Conservation (phyloP, 2,329 filamentous ascomycete species). For the Talaromyces funiculosus region DNA sequence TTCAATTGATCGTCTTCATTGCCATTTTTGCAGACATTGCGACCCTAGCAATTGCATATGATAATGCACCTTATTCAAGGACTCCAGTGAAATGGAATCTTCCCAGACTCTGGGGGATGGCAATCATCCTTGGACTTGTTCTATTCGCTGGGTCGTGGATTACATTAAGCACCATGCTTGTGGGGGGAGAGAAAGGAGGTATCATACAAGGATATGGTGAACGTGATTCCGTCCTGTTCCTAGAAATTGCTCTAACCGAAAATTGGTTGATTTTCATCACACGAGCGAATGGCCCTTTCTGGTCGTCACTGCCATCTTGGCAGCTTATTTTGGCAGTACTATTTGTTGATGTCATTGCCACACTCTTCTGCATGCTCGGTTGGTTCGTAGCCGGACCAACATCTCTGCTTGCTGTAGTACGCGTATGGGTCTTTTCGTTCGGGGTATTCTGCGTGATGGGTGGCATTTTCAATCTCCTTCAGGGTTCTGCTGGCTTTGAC, state of each 20-base stretch:
- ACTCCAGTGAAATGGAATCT: constrained; percentile 92
- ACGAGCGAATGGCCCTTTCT: constrained; percentile 86
- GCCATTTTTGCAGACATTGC: constrained; percentile 92
- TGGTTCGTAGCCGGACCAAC: constrained; percentile 68
- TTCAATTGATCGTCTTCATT: constrained; percentile 86
- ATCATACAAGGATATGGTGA: constrained; percentile 86
- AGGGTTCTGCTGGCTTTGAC: constrained; percentile 75
- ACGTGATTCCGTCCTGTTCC: constrained; percentile 76
- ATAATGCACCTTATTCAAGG: constrained; percentile 82
- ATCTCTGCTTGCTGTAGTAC: constrained; percentile 75
- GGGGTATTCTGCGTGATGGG: constrained; percentile 82
- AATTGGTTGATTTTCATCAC: constrained; percentile 98
- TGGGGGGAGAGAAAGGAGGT: constrained; percentile 62
- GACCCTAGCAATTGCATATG: constrained; percentile 86
- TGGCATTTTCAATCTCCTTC: constrained; percentile 72
- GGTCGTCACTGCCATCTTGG: constrained; percentile 84
- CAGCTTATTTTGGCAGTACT: constrained; percentile 73
- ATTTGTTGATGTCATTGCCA: constrained; percentile 75
- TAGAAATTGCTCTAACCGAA: constrained; percentile 84
- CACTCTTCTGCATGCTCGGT: constrained; percentile 79
- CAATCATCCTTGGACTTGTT: constrained; percentile 72
- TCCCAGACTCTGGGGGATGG: constrained; percentile 91
- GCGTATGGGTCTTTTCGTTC: constrained; percentile 88
- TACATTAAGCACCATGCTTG: constrained; percentile 77
- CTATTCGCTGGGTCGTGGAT: constrained; percentile 84